Evolutionary conservation across 139 green algal genomes (phyloP), one percentile per base, ranked within the genome.

Genomic region (Coelastrella sp.): DNA sequence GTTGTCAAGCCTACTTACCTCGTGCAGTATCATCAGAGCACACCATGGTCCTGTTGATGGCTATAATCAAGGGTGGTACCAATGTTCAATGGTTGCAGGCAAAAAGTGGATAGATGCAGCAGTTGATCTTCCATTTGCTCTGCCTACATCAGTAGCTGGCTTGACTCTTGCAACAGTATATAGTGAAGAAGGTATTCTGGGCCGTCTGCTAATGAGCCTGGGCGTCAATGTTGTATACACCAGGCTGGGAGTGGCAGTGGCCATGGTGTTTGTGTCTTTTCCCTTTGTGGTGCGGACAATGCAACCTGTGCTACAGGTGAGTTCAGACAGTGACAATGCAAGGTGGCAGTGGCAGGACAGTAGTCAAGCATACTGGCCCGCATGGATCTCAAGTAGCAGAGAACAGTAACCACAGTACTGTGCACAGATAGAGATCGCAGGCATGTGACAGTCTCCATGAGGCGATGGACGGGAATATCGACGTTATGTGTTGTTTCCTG

Each of bases 191-290:
- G 84, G 89, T 81, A 86, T 88, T 57, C 86, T 95, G 63, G 90
- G 90, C 41, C 43, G 68, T 27, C 72, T 89, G 27, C 84, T 93
- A 25, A 64, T 50, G 6, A 73, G 73, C 25, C 30, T 87, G 32
- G 89, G 89, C 25, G 72, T 94, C n/a, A 73, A 93, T 38, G 87
- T 94, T 23, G 83, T 94, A n/a, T 95, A 91, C 86, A 94, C 89
- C 17, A 76, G 89, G 2, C 83, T 92, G 79, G 92, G 90, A 13
- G 88, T 95, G 48, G 78, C 86, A 13, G 74, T 94, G 35, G 92
- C 92, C 27, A 95, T 95, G 92, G 88, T 94, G 79, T 95, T 95
- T 89, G 92, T 95, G 35, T 95, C 92, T 2, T 95, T 95, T 73
- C 92, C 92, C 1, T 95, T 95, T 88, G 91, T 95, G 15, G 91